A percentile compares a stretch with the other conserved stretches of the same genome.
These are phyloP conservation scores for Pseudogymnoascus sp. DNA, from an alignment of 2,329 filamentous ascomycete species.

Conservation along the genomic window DNA sequence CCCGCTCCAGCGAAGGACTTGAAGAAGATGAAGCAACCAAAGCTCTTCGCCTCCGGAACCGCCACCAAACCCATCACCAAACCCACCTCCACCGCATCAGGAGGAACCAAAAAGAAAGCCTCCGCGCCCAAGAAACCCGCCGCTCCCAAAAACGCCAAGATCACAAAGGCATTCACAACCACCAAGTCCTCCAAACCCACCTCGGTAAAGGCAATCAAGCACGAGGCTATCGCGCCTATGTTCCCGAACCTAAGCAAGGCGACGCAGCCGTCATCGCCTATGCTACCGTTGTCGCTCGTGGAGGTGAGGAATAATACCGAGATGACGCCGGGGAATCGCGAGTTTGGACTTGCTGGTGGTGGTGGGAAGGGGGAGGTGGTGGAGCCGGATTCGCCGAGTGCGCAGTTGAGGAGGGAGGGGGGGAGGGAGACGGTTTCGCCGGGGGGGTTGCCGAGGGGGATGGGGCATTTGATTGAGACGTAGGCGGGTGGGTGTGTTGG, in stretches of 20 bases:
- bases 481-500: no score
- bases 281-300: not conserved
- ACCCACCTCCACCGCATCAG: slow-evolving; percentile 12
- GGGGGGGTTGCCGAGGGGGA: not conserved
- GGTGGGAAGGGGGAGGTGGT: not conserved
- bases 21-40: slow-evolving; percentile 42
- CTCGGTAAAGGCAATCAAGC: slow-evolving; percentile 9
- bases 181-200: slow-evolving; percentile 20
- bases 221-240: not conserved
- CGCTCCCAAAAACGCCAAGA: slow-evolving; percentile 11
- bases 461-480: slow-evolving; percentile 10
- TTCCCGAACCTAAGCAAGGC: slow-evolving; percentile 18
- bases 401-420: slow-evolving; percentile 5
- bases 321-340: not conserved
- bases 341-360: not conserved
- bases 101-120: slow-evolving; percentile 17
- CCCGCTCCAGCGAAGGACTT: slow-evolving; percentile 16
- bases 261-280: not conserved
- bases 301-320: slow-evolving; percentile 1
- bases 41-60: slow-evolving; percentile 30
- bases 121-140: slow-evolving; percentile 13
- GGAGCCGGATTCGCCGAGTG: not conserved
- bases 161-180: slow-evolving; percentile 21
- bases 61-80: not conserved
- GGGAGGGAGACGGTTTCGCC: slow-evolving; percentile 6